Conservation (phyloP, 495 filamentous ascomycete genomes). For the Daldinia bambusicola region DNA sequence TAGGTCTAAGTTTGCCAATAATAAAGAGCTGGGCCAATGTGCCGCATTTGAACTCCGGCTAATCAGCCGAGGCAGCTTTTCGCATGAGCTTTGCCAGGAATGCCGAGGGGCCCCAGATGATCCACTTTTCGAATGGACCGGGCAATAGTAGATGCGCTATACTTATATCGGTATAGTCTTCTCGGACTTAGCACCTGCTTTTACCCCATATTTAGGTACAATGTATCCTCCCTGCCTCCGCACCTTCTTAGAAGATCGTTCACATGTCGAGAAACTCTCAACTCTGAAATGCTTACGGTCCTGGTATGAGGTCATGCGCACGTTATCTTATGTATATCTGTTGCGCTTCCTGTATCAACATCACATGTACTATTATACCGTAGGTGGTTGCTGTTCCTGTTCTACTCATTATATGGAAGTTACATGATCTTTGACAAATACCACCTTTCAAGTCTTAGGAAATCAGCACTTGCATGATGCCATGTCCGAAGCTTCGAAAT, state of each 20-base stretch:
- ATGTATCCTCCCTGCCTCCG: neutral
- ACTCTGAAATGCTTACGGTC: slow-evolving; percentile 1
- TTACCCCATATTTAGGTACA: slow-evolving; percentile 5
- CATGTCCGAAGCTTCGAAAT: too few relatives aligned
- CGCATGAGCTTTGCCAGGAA: slow-evolving; percentile 43
- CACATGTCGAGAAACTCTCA: slow-evolving; percentile 34
- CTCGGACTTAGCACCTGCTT: slow-evolving; percentile 9
- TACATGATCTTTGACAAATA: too few relatives aligned
- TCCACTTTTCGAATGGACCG: slow-evolving; percentile 4
- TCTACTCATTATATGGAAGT: neutral
- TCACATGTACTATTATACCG: slow-evolving; percentile 21
- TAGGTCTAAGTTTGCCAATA: slow-evolving; percentile 29
- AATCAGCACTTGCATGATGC: too few relatives aligned
- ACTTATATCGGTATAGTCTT: slow-evolving; percentile 14
- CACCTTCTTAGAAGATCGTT: slow-evolving; percentile 15
- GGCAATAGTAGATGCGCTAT: slow-evolving; percentile 9
- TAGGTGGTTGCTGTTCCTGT: neutral
- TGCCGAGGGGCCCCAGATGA: slow-evolving; percentile 46
- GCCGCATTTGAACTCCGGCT: slow-evolving; percentile 44
- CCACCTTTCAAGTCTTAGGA: too few relatives aligned
- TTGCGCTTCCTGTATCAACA: neutral
- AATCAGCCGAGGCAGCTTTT: slow-evolving; percentile 51
- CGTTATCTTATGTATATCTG: neutral
- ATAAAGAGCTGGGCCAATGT: slow-evolving; percentile 38
- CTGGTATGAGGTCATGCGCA: slow-evolving; percentile 45